phyloP scores from a whole-genome alignment of 768 basidiomycete species.

The Rhodotorula kratochvilovae region DNA sequence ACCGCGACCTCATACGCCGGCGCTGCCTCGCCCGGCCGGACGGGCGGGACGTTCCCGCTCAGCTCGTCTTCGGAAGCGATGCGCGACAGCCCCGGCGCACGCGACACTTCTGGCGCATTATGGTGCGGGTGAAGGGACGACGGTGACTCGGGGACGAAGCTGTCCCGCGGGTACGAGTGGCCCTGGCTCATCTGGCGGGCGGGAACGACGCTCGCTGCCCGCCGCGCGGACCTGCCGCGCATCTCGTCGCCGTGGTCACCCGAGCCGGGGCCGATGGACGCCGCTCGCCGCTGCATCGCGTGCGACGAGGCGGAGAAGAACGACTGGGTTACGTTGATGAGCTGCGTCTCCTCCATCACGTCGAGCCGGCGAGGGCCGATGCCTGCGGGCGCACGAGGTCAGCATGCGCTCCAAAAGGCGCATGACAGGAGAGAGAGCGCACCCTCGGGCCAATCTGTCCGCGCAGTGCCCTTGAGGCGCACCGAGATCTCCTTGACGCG shows the following conservation, averaged over 20 bases:
- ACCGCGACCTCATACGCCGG: constrained; percentile 36
- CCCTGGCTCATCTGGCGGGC: constrained; percentile 28
- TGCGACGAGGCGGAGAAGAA: constrained; percentile 63
- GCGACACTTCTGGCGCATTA: background rate
- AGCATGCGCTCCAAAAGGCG: no score
- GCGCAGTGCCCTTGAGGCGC: constrained; percentile 65
- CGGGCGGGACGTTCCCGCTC: background rate
- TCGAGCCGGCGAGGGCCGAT: constrained; percentile 71
- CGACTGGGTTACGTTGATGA: constrained; percentile 66
- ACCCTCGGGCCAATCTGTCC: constrained; percentile 85
- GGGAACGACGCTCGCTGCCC: constrained; percentile 26
- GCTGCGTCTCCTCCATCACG: constrained; percentile 67
- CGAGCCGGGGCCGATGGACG: constrained; percentile 54
- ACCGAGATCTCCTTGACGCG: constrained; percentile 80
- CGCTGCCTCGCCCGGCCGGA: constrained; percentile 28
- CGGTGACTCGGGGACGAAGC: background rate
- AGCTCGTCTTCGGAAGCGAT: constrained; percentile 22
- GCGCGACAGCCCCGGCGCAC: constrained; percentile 9
- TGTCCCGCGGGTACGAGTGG: constrained; percentile 27
- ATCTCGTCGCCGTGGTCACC: constrained; percentile 22
- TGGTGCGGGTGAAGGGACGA: background rate
- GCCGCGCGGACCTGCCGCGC: constrained; percentile 17
- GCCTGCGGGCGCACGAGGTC: constrained; percentile 46
- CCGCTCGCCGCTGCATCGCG: constrained; percentile 52
- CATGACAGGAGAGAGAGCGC: constrained; percentile 37